Evolutionary conservation across 1,284 basidiomycete genomes (phyloP), one percentile per base, ranked within the genome.

Genomic region (Ganoderma lucidum): DNA sequence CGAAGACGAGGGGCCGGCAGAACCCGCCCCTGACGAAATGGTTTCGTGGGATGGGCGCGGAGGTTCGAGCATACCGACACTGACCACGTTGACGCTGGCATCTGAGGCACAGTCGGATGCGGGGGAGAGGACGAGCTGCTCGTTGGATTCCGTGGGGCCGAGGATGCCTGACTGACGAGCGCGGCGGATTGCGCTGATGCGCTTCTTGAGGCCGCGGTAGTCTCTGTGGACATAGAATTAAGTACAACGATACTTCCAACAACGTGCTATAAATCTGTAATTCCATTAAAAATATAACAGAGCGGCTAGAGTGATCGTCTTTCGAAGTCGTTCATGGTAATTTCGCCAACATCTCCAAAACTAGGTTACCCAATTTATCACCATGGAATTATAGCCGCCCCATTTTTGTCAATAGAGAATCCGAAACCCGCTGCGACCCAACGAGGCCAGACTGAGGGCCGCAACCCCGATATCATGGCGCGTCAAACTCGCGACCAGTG

Each of bases 191-290:
- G 84, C 85, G 4, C 83, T 83, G 30, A 94, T 90, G 23, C 85
- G 83, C 72, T 89, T 91, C 79, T 94, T 94, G 30, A 95, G 86
- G 4, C 85, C 87, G 2, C 86, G 86, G 75, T 94, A 95, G 77
- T 94, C 89, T 75, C 93, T 94, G 73, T 93, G 72, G 42, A 63
- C 48, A 59, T 44, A 56, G 44, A 51, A 65, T 41, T 65, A 42
- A 56, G 42, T 44, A 65, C n/a, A 19, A 58, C 45, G 12, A 23
- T 59, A 30, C 14, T 14, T 37, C 35, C 8, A 35, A 35, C 35
- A 35, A 35, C 8, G 35, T 35, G 35, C 35, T 35, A 35, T 3
- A 35, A 35, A 35, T 35, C 8, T 8, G 35, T 8, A 3, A 8
- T 35, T 35, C 8, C 35, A 35, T 3, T 35, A 35, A 35, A 35